Conservation (phyloP, 2,329 filamentous ascomycete genomes). For the Colletotrichum ledebouriae region DNA sequence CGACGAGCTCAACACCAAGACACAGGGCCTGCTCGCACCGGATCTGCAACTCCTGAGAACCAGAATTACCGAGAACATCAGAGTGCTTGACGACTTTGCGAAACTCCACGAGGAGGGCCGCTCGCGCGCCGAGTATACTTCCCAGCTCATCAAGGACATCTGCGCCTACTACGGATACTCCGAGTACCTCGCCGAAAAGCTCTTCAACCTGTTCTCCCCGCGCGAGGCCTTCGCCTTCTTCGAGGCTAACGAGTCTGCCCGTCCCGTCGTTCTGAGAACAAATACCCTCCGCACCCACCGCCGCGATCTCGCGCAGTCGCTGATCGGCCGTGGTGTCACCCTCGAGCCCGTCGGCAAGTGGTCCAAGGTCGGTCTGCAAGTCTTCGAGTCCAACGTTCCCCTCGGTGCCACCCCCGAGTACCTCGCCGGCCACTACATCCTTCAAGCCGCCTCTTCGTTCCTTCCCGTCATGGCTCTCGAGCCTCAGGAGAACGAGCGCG, state of each 20-base stretch:
- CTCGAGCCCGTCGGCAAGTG: constrained; percentile 98
- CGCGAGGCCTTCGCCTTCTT: constrained; percentile 98
- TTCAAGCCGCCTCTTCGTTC: constrained; percentile 97
- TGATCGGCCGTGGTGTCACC: constrained; percentile 96
- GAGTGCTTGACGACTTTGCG: constrained; percentile 89
- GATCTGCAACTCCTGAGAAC: constrained; percentile 90
- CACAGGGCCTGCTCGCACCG: constrained; percentile 79
- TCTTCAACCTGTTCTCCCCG: constrained; percentile 91
- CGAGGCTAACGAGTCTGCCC: constrained; percentile 95
- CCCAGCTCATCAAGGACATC: constrained; percentile 89
- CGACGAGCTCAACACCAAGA: constrained; percentile 69
- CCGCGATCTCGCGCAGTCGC: constrained; percentile 87
- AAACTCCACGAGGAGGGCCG: constrained; percentile 84
- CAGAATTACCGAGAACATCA: constrained; percentile 92
- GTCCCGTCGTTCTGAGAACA: constrained; percentile 95
- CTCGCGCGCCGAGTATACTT: constrained; percentile 89
- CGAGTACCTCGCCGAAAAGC: constrained; percentile 93
- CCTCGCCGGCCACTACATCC: constrained; percentile 95
- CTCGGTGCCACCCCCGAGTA: constrained; percentile 98
- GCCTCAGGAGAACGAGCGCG: constrained; percentile 88
- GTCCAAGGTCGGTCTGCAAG: constrained; percentile 96
- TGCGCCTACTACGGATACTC: constrained; percentile 98
- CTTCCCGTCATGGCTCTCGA: constrained; percentile 97
- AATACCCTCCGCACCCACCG: constrained; percentile 88
- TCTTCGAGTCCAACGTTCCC: constrained; percentile 89